Percentiles rank a stretch among this genome's conserved stretches.
These are phyloP conservation scores for Emergomyces africanus DNA, from an alignment of 2,329 filamentous ascomycete genomes.

Conservation along the genomic window DNA sequence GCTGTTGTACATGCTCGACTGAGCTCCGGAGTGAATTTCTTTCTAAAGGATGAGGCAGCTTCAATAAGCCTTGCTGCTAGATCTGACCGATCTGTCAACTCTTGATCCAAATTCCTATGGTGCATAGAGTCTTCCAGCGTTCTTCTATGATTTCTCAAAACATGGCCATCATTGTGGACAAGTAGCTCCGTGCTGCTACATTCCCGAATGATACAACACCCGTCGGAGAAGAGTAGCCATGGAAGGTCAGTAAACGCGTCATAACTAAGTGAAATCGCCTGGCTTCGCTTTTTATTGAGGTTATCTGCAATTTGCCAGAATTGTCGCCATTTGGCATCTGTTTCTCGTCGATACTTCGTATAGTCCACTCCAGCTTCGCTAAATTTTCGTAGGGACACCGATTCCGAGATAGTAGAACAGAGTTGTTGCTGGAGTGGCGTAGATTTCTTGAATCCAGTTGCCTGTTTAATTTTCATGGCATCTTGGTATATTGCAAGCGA, in stretches of 20 bases:
- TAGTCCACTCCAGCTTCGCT: constrained; percentile 56
- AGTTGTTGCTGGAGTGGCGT: constrained; percentile 62
- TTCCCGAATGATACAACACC: constrained; percentile 62
- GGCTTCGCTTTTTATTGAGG: constrained; percentile 72
- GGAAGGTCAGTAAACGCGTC: constrained; percentile 59
- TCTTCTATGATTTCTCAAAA: constrained; percentile 24
- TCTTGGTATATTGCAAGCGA: constrained; percentile 71
- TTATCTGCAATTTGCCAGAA: constrained; percentile 80
- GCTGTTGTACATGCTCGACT: constrained; percentile 54
- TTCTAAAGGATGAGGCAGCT: constrained; percentile 57
- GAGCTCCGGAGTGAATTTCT: constrained; percentile 57
- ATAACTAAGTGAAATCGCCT: constrained; percentile 64
- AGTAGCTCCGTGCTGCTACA: constrained; percentile 69
- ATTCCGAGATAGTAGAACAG: constrained; percentile 56
- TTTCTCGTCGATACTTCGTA: constrained; percentile 57
- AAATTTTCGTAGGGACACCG: constrained; percentile 51
- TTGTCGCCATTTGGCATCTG: constrained; percentile 74
- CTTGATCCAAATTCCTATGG: constrained; percentile 29
- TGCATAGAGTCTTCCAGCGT: constrained; percentile 31
- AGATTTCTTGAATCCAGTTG: constrained; percentile 32
- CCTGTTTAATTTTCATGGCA: constrained; percentile 34
- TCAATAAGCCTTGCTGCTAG: constrained; percentile 51
- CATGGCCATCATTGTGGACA: constrained; percentile 49
- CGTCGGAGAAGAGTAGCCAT: constrained; percentile 77
- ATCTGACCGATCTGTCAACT: constrained; percentile 41